These are phyloP conservation scores for Ramaria rubella DNA, from an alignment of 768 basidiomycete genomes.

Conservation along the genomic window DNA sequence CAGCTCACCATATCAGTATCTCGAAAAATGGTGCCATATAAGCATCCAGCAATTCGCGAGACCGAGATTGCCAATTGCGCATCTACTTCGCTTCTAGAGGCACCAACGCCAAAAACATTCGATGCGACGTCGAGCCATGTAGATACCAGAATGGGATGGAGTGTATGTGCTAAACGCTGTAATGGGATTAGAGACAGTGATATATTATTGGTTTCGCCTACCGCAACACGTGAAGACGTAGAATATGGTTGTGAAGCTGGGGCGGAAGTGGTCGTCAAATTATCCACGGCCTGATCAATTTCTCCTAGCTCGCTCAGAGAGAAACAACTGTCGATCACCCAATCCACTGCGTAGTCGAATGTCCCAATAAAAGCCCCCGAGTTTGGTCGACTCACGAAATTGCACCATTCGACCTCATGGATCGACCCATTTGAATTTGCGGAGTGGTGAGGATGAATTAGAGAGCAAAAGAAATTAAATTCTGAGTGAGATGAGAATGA, in stretches of 20 bases:
- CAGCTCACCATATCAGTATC: conserved; percentile 18
- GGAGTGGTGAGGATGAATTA: conserved; percentile 30
- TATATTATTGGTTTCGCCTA: neutral
- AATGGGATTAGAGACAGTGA: neutral
- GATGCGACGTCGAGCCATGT: conserved; percentile 87
- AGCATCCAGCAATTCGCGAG: conserved; percentile 46
- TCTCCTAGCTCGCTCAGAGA: neutral
- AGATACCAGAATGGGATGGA: conserved; percentile 76
- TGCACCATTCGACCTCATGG: neutral
- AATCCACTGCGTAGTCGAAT: conserved; percentile 14
- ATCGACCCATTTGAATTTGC: conserved; percentile 1
- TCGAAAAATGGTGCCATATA: conserved; percentile 56
- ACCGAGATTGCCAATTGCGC: conserved; percentile 53
- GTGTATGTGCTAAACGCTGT: conserved; percentile 50
- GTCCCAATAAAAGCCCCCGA: neutral
- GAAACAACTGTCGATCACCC: conserved; percentile 2
- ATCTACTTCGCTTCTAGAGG: conserved; percentile 48
- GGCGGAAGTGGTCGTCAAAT: neutral
- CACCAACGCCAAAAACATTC: conserved; percentile 56
- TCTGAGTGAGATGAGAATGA: conserved; percentile 50
- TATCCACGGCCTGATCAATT: neutral
- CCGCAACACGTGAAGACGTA: neutral
- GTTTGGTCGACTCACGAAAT: conserved; percentile 27
- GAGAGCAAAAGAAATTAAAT: conserved; percentile 46
- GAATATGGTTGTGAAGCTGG: neutral